Base-by-base conservation (phyloP, 495 filamentous ascomycete genomes). In the Penicillium cosmopolitanum region DNA sequence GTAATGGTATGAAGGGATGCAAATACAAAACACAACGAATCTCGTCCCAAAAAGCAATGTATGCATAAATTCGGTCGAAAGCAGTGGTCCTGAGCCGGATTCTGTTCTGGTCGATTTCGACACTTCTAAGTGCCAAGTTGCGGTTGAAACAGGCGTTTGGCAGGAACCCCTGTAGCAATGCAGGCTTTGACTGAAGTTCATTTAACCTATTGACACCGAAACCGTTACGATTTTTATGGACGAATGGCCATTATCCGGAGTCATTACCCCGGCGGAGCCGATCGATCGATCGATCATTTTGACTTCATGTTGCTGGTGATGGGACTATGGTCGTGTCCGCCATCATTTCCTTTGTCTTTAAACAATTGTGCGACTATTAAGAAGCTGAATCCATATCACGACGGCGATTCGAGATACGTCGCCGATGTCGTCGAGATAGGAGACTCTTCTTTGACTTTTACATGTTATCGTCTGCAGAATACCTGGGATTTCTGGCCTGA, bases 161-260 rank as follows among this genome's bases (percentile, higher is more conserved):
- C 9, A 10, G 16, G n/a, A 7, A 44, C 6, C 16, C 15, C n/a
- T 44, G 16, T 9, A 18, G 42, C n/a, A 16, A 10, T 44, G 15
- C 16, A 9, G 16, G 16, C 42, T n/a, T 19, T 33, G 31, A 42
- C 36, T 35, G 64, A 54, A 58, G 61, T 67, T 56, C 44, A 18
- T 25, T 63, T 65, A 57, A 60, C 13, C 48, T 60, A 57, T 48
- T 50, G 25, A 43, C 54, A 38, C 12, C 8, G 33, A 13, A 36
- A 21, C 38, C 7, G 40, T 53, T 31, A 34, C 4, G 36, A 38
- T 38, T n/a, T 7, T 42, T 55, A 33, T 31, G 60, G 50, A 31
- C 67, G 55, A 67, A 67, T 67, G 34, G 35, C 46, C 50, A 18
- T 10, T 6, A 23, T 25, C 57, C 64, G 67, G 61, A 59, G 47